These are phyloP conservation scores for Tuctoria greenei DNA, from an alignment of 176 grass and related monocot species.

Conservation along the genomic window DNA sequence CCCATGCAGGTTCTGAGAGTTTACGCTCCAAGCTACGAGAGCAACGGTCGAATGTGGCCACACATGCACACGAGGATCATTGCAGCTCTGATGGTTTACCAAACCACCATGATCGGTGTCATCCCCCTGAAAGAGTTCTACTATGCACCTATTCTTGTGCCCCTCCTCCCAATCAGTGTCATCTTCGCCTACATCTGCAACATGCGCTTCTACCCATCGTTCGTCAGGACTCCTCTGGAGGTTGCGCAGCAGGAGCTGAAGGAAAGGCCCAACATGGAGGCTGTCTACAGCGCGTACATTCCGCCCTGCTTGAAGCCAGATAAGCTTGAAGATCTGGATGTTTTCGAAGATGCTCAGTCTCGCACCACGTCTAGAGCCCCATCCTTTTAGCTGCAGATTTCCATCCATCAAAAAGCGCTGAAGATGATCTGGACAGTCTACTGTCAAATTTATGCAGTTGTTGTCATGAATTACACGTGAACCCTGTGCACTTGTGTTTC, in stretches of 20 bases:
- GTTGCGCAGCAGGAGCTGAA: conserved; percentile 50
- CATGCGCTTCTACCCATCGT: conserved; percentile 66
- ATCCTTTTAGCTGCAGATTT: conserved; percentile 38
- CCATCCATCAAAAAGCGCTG: no score
- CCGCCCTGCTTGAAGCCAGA: conserved; percentile 66
- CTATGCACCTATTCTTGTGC: conserved; percentile 38
- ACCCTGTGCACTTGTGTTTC: neutral
- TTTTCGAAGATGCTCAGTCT: conserved; percentile 65
- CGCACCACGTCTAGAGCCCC: conserved; percentile 52
- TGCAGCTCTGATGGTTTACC: conserved; percentile 67
- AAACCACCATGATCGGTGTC: conserved; percentile 78
- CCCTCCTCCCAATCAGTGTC: conserved; percentile 53
- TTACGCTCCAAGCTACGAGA: conserved; percentile 71
- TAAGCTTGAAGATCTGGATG: conserved; percentile 69
- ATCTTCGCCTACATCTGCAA: conserved; percentile 61
- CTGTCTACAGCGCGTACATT: conserved; percentile 67
- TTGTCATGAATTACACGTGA: neutral
- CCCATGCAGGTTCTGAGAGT: conserved; percentile 65
- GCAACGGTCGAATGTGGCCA: conserved; percentile 92
- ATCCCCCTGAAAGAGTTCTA: conserved; percentile 33
- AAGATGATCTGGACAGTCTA: neutral
- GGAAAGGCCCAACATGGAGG: conserved; percentile 61
- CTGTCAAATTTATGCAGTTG: conserved; percentile 10
- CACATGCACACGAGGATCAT: conserved; percentile 83
- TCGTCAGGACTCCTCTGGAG: conserved; percentile 69